Evolutionary conservation across 2,329 filamentous ascomycete species (phyloP), one percentile per base, ranked within the genome.

Genomic region (Chaetomiaceae sp.): DNA sequence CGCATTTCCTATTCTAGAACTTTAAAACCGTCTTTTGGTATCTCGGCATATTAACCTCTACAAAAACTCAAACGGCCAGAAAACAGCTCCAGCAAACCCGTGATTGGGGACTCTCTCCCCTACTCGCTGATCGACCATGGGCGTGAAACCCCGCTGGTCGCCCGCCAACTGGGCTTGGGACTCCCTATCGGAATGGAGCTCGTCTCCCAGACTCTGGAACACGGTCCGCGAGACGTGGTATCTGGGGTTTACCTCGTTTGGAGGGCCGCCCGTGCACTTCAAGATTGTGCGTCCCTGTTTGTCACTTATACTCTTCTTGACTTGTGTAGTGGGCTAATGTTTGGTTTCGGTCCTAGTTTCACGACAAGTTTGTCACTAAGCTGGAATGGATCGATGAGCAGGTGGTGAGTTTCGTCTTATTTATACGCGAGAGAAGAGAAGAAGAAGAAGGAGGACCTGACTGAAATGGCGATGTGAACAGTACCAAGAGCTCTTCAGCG

Each of bases 181-280:
- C 33, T 11, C 34, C 3, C 3, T 38, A 27, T 33, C 20, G 4
- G 27, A 46, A 7, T 44, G 48, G 47, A 20, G 47, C 11, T 14
- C 51, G 14, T 33, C 27, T 3, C 49, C 41, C 4, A 46, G 36
- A 32, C 27, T 49, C 6, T 61, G 58, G 59, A 60, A 58, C 13
- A 53, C 59, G 1, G 25, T 61, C 20, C 53, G 52, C 2, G 51
- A 48, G 18, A 73, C 73, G 32, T 86, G 81, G 80, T 73, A 85
- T 66, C 67, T 87, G 5, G 84, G 84, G 0, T 78, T 86, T 58
- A 86, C 81, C 0, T 69, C 80, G 0, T 87, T 87, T 64, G 84
- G 84, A 1, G 85, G 85, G 0, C 85, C 85, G 2, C 78, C 84
- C 0, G 84, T 87, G 9, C 84, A 88, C 66, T 87, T 88, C 62